Percentiles rank a stretch among this genome's conserved stretches.
phyloP scores from a whole-genome alignment of 768 basidiomycete species.

The Pulveroboletus sp. region DNA sequence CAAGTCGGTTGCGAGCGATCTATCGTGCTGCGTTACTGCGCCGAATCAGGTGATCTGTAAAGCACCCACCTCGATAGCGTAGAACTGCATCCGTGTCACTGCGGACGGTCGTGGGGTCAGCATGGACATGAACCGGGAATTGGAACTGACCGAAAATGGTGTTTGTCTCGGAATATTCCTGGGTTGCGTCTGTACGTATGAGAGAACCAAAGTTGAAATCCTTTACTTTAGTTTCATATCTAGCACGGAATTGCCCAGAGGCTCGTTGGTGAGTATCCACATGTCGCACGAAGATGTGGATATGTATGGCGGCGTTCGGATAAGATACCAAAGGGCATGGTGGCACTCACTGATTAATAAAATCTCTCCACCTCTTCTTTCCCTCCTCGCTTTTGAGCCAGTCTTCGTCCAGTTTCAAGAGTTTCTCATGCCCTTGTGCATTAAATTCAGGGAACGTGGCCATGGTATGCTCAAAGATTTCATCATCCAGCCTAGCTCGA shows the following conservation, averaged over 20 bases:
- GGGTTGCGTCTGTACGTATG: slow-evolving; percentile 71
- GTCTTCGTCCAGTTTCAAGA: slow-evolving; percentile 75
- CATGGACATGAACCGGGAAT: neutral
- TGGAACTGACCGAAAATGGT: slow-evolving; percentile 78
- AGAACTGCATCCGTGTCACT: slow-evolving; percentile 58
- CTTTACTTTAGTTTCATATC: slow-evolving; percentile 86
- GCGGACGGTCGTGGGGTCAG: slow-evolving; percentile 9
- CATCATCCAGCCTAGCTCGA: slow-evolving; percentile 72
- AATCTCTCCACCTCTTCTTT: slow-evolving; percentile 88
- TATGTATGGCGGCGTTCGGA: neutral
- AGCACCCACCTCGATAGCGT: slow-evolving; percentile 73
- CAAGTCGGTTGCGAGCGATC: slow-evolving; percentile 89
- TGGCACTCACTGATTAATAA: slow-evolving; percentile 62
- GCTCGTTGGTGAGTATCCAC: slow-evolving; percentile 6
- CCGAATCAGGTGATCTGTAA: slow-evolving; percentile 4
- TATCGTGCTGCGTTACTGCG: slow-evolving; percentile 26
- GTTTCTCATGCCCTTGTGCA: slow-evolving; percentile 41
- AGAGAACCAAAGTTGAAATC: slow-evolving; percentile 97
- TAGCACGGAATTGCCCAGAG: slow-evolving; percentile 23
- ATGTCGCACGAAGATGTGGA: neutral
- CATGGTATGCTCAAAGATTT: slow-evolving; percentile 77
- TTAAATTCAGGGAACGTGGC: slow-evolving; percentile 77
- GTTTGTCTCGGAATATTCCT: slow-evolving; percentile 87
- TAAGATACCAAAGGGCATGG: neutral
- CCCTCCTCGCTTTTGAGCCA: slow-evolving; percentile 85